These are phyloP conservation scores for Mycena citricolor DNA, from an alignment of 1,284 basidiomycete genomes.

Conservation along the genomic window DNA sequence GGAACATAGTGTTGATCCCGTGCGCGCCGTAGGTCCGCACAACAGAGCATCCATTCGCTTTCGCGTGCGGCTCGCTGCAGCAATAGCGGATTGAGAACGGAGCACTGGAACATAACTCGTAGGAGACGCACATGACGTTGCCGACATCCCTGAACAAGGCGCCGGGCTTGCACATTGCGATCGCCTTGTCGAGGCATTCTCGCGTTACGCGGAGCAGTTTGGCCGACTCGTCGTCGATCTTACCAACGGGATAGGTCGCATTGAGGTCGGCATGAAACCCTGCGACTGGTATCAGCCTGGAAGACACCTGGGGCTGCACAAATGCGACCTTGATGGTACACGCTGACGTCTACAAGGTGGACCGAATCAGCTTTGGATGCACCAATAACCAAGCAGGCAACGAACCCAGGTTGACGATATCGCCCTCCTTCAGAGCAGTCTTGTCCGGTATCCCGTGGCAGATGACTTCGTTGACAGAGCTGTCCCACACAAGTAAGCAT, in stretches of 20 bases:
- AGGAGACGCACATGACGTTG: conserved; percentile 66
- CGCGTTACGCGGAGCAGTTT: conserved; percentile 81
- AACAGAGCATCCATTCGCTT: conserved; percentile 76
- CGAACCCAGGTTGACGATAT: conserved; percentile 89
- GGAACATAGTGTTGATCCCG: conserved; percentile 86
- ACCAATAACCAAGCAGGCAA: background rate
- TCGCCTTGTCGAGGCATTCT: conserved; percentile 80
- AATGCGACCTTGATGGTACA: background rate
- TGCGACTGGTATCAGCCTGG: conserved; percentile 26
- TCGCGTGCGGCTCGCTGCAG: conserved; percentile 76
- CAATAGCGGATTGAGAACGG: background rate
- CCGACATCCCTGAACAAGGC: conserved; percentile 81
- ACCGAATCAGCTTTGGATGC: no score
- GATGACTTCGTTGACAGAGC: conserved; percentile 92
- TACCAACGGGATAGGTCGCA: conserved; percentile 86
- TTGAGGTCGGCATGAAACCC: conserved; percentile 91
- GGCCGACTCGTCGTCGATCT: conserved; percentile 77
- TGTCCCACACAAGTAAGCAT: conserved; percentile 28
- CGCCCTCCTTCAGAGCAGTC: conserved; percentile 81
- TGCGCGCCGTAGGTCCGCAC: conserved; percentile 91
- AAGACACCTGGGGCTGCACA: background rate
- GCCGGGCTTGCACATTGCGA: conserved; percentile 87
- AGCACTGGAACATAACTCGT: background rate
- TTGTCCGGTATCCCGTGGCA: conserved; percentile 96
- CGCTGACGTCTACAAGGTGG: background rate